phyloP scores from a whole-genome alignment of 1,284 basidiomycete genomes.

The Cryptococcus jaspeensis region DNA sequence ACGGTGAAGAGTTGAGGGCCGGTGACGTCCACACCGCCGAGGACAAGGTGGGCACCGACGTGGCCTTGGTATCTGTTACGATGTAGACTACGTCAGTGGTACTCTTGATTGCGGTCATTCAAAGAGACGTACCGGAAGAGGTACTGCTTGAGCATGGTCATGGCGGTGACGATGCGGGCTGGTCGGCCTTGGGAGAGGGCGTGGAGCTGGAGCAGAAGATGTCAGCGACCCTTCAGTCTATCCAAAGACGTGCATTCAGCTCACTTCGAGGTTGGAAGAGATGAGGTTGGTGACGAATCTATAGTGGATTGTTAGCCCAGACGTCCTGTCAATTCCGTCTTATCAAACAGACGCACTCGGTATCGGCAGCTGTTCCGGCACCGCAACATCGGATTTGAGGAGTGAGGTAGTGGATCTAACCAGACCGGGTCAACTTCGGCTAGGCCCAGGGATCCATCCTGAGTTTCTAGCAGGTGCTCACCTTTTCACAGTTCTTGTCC shows the following conservation, averaged over 20 bases:
- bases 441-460: no score
- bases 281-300: conserved; percentile 86
- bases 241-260: conserved; percentile 1
- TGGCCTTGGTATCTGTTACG: conserved; percentile 82
- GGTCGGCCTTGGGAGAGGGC: conserved; percentile 78
- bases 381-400: conserved; percentile 96
- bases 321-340: not conserved
- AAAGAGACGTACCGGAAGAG: conserved; percentile 65
- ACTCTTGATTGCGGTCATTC: not conserved
- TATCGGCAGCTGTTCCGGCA: conserved; percentile 96
- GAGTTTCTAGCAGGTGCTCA: no score
- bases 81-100: conserved; percentile 4
- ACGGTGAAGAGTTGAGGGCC: conserved; percentile 96
- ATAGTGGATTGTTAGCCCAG: not conserved
- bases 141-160: conserved; percentile 96
- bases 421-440: conserved; percentile 3
- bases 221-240: conserved; percentile 8
- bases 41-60: conserved; percentile 90
- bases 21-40: conserved; percentile 92
- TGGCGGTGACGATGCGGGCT: conserved; percentile 89
- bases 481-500: conserved; percentile 99
- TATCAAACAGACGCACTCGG: conserved; percentile 58
- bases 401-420: conserved; percentile 92
- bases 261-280: conserved; percentile 79
- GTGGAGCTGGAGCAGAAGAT: conserved; percentile 59